Conservation (phyloP, 257 asterid genomes). For the Dorcoceras hygrometricum region DNA sequence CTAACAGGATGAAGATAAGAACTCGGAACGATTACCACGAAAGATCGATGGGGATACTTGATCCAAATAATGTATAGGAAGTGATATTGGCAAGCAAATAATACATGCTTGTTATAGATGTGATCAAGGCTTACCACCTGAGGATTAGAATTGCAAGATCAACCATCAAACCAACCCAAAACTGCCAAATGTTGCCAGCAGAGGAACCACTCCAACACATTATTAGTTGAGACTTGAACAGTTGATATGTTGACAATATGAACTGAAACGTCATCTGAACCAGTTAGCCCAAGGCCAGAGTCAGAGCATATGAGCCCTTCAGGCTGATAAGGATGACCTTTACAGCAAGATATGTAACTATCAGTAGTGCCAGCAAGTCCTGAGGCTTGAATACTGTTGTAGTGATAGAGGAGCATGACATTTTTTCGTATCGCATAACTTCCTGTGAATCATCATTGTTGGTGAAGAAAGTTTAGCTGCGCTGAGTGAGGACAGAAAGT, state of each 20-base stretch:
- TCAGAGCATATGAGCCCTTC: slow-evolving; percentile 88
- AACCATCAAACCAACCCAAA: slow-evolving; percentile 2
- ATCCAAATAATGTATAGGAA: not conserved
- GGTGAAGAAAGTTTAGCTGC: not conserved
- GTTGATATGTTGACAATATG: slow-evolving; percentile 70
- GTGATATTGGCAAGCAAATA: not conserved
- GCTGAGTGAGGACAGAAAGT: not conserved
- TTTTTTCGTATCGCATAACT: too few species aligned
- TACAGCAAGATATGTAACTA: slow-evolving; percentile 15
- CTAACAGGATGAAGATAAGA: not conserved
- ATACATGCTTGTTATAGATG: not conserved
- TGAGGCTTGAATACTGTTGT: not conserved
- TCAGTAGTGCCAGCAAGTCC: slow-evolving; percentile 13
- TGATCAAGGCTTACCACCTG: not conserved
- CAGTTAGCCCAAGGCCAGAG: slow-evolving; percentile 75
- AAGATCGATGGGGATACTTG: not conserved
- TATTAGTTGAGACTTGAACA: slow-evolving; percentile 23
- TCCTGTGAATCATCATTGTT: not conserved
- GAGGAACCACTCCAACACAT: not conserved
- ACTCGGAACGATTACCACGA: not conserved
- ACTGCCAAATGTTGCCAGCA: slow-evolving; percentile 8
- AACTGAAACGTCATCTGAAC: slow-evolving; percentile 71
- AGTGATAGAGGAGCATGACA: not conserved
- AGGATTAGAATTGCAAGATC: slow-evolving; percentile 9
- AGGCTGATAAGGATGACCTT: slow-evolving; percentile 79